Evolutionary conservation across 352 stramenopile species (phyloP).

Genomic region (Pythium vanterpoolii): DNA sequence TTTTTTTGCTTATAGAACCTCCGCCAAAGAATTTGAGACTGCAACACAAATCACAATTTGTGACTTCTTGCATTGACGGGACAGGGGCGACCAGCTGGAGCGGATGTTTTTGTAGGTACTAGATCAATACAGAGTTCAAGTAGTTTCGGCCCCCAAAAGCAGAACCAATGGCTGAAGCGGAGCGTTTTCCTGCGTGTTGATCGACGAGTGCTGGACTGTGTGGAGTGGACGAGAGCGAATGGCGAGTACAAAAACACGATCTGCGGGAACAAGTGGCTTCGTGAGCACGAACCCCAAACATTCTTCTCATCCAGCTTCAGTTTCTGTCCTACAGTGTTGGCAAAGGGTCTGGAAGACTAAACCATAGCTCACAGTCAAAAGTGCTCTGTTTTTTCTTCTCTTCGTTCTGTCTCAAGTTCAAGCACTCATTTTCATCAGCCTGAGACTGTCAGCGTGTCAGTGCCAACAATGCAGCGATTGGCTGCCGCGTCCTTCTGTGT

Average conservation of each 20-base stretch:
- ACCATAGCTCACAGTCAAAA: too few relatives aligned
- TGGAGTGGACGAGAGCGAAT: background rate
- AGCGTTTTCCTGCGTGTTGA: constrained; percentile 1
- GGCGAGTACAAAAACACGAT: constrained; percentile 7
- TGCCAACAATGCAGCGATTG: too few relatives aligned
- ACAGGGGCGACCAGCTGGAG: background rate
- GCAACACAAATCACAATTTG: constrained; percentile 25
- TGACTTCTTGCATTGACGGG: constrained; percentile 5
- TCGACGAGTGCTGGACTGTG: background rate
- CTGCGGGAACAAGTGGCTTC: background rate
- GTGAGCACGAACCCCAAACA: background rate
- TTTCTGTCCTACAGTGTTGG: too few relatives aligned
- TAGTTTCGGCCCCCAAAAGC: background rate
- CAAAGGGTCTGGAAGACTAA: too few relatives aligned
- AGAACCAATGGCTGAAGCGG: constrained; percentile 1
- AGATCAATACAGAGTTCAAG: background rate
- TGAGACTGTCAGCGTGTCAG: too few relatives aligned
- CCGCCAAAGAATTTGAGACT: constrained; percentile 3
- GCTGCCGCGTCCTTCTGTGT: too few relatives aligned
- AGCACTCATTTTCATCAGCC: too few relatives aligned
- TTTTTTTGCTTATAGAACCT: constrained; percentile 11
- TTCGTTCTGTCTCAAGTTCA: constrained; percentile 1
- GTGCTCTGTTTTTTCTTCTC: background rate
- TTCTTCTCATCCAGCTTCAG: too few relatives aligned
- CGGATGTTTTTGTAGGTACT: too few relatives aligned